Evolutionary conservation across 75 land plant species (phyloP), one percentile per base, ranked within the genome.

Genomic region (Pinus albicaulis): DNA sequence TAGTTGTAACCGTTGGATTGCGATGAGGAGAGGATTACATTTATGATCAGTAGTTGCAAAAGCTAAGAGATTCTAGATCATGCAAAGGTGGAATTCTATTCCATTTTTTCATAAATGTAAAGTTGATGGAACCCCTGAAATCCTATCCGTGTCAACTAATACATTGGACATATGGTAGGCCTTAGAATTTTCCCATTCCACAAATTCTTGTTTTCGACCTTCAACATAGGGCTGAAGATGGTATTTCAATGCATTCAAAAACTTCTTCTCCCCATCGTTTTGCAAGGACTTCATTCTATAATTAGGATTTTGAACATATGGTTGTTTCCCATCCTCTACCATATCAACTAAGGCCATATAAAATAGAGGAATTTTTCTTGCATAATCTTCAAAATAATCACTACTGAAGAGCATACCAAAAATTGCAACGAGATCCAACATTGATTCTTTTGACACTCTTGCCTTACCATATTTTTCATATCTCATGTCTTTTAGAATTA

Each of bases 401-500:
- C 95, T 93, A 8, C 96, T 95, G 80, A 93, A 93, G 44, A 92
- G 77, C 96, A 93, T 93, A 12, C 92, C 96, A 83, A 93, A 93
- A 1, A 93, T 90, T 68, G 95, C 90, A 62, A 92, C 82, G 59
- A 95, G 92, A 52, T 93, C 96, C 55, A 93, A 57, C 88, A 93
- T 92, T 56, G 85, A 56, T 55, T 92, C 96, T 36, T 38, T 38
- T 28, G 31, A 28, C 31, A 28, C 31, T 28, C 31, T 1, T 28
- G 31, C 31, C 31, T 28, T 28, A 1, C 31, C 31, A 28, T 28
- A 28, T 28, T 28, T 28, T 28, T 28, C 31, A 28, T 28, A 28
- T 28, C 31, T 28, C 31, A 28, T 1, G 31, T 28, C 1, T 0
- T 28, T 28, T 28, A 28, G 31, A 1, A 28, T 28, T 1, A 28